Evolutionary conservation across 2,329 filamentous ascomycete species (phyloP).

Genomic region (Calonectria pseudoturangicola): DNA sequence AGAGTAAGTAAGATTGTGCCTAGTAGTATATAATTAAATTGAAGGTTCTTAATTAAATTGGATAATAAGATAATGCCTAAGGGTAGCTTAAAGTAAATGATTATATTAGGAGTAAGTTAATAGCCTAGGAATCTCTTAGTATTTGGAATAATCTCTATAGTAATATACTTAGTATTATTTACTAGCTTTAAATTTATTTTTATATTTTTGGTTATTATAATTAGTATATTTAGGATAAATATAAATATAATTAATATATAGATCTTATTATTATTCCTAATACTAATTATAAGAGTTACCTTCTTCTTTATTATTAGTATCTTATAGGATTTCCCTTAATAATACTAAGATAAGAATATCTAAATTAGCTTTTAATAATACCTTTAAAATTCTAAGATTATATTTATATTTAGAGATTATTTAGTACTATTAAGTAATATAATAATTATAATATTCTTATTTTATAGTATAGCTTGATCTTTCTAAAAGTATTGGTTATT

Average conservation of each 20-base stretch:
- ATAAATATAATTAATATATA: slow-evolving; percentile 5
- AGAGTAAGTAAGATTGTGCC: background rate
- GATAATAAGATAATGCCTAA: background rate
- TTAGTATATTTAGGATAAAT: slow-evolving; percentile 24
- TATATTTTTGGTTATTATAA: slow-evolving; percentile 19
- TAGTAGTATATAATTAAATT: background rate
- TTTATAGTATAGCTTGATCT: background rate
- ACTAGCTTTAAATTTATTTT: slow-evolving; percentile 15
- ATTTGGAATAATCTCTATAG: background rate
- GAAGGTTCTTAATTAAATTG: background rate
- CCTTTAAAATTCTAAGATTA: background rate
- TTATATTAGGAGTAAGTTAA: background rate
- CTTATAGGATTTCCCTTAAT: background rate
- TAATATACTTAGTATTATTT: slow-evolving; percentile 15
- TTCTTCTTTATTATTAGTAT: background rate
- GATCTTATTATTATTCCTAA: slow-evolving; percentile 13
- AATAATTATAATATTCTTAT: background rate
- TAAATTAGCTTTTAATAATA: background rate
- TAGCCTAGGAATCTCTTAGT: background rate
- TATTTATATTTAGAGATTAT: slow-evolving; percentile 8
- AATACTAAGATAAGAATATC: background rate
- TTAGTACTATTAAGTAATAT: slow-evolving; percentile 1
- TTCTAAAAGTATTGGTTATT: background rate
- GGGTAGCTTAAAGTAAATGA: slow-evolving; percentile 13
- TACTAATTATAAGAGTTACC: background rate